Evolutionary conservation across 1,284 basidiomycete genomes (phyloP), one percentile per base, ranked within the genome.

Genomic region (Agaricales sp.): DNA sequence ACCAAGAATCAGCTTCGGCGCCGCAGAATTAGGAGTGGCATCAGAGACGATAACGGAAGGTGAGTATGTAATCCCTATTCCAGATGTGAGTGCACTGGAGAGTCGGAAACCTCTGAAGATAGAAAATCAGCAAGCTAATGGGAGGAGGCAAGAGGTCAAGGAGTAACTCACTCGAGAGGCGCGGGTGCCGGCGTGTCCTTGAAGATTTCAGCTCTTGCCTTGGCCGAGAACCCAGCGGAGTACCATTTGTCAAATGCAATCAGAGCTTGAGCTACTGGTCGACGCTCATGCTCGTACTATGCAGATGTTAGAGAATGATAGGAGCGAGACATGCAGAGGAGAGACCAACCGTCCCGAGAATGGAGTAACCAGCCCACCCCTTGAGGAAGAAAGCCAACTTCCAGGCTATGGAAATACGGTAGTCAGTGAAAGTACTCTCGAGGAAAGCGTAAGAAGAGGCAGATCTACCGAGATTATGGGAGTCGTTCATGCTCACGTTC

Each of bases 401-500:
- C 88, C 87, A 91, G 2, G 74, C 82, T 80, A 49, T 14, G 30
- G 50, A 4, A 45, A 48, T 45, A 14, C 3, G 26, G 23, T 50
- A 22, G 14, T 43, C 43, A 25, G 14, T n/a, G 45, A n/a, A n/a
- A n/a, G 30, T 25, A n/a, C 21, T 13, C 13, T 24, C 0, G 38
- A 44, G 18, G 24, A 47, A 12, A 22, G 12, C 16, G 30, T 37
- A 16, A 16, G 16, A 37, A 37, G 16, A 37, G 11, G 16, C 16
- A 37, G 11, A 16, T 21, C 4, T 53, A 79, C 81, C 72, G 14
- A 90, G 71, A 58, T 90, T 90, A 55, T 87, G 87, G 8, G 82
- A 78, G 59, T 92, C 88, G 53, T 83, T 86, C 85, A 91, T 89
- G 57, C 84, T 85, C 1, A 81, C 81, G 53, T 87, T 87, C 84